phyloP scores from a whole-genome alignment of 1,284 basidiomycete genomes.

The Ustilago lituana region DNA sequence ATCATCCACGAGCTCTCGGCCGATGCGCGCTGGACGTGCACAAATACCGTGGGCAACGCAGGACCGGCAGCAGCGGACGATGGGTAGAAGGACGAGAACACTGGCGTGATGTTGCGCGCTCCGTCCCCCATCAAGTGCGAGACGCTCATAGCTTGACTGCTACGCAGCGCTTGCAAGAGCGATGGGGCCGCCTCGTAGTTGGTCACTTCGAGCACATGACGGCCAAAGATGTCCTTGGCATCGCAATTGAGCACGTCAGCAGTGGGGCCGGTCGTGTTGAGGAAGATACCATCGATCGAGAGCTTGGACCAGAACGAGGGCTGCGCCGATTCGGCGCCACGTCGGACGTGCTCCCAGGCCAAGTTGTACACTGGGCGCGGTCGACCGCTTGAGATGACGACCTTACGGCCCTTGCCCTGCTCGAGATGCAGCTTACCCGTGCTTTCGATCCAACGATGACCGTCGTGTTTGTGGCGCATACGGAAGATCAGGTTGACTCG shows the following conservation, averaged over 20 bases:
- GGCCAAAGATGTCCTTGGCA: conserved; percentile 46
- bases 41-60: conserved; percentile 52
- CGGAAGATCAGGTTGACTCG: conserved; percentile 60
- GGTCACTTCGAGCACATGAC: conserved; percentile 50
- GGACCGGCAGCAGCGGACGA: conserved; percentile 47
- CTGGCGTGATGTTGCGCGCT: conserved; percentile 30
- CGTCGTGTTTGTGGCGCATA: conserved; percentile 59
- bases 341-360: conserved; percentile 55
- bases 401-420: conserved; percentile 64
- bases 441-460: conserved; percentile 61
- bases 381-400: conserved; percentile 61
- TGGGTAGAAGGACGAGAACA: conserved; percentile 59
- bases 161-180: conserved; percentile 51
- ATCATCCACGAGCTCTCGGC: conserved; percentile 49
- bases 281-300: conserved; percentile 56
- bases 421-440: conserved; percentile 63
- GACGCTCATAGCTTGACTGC: conserved; percentile 47
- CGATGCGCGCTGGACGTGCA: conserved; percentile 47
- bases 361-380: conserved; percentile 59
- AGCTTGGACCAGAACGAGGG: conserved; percentile 62
- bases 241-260: conserved; percentile 50
- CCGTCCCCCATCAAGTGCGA: conserved; percentile 55
- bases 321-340: conserved; percentile 33
- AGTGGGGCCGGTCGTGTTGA: conserved; percentile 48
- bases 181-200: conserved; percentile 54